Conservation (phyloP, 1,284 basidiomycete genomes). For the Lignosus rhinocerotis region DNA sequence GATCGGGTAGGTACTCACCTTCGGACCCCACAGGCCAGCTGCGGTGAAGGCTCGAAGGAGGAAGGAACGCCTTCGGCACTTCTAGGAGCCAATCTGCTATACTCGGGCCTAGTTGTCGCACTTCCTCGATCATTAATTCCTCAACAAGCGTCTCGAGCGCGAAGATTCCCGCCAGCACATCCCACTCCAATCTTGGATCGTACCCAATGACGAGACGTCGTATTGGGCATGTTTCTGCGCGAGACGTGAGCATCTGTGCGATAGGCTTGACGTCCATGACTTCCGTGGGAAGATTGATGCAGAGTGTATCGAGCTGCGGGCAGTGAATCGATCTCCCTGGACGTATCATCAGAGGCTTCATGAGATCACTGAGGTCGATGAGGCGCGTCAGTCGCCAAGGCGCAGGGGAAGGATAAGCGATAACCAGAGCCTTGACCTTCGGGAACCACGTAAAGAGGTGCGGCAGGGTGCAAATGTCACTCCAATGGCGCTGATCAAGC, state of each 20-base stretch:
- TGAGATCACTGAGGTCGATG: neutral
- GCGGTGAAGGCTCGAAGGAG: neutral
- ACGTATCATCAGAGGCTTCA: neutral
- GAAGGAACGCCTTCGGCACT: neutral
- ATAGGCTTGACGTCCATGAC: neutral
- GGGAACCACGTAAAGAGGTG: neutral
- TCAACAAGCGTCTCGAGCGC: neutral
- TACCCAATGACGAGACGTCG: neutral
- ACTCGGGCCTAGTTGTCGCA: neutral
- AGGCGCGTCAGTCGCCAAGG: neutral
- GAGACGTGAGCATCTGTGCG: neutral
- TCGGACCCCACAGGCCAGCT: no score
- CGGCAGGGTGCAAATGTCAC: neutral
- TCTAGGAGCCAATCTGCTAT: neutral
- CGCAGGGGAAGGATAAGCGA: neutral
- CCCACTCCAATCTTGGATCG: neutral
- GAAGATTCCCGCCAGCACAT: neutral
- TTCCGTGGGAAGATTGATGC: neutral
- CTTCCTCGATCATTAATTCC: neutral
- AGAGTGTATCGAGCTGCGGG: neutral
- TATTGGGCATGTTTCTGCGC: neutral
- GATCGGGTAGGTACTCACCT: no score
- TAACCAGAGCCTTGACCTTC: neutral
- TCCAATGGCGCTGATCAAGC: neutral
- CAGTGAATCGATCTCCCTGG: neutral